Conservation (phyloP, 805 yeast genomes). For the Saturnispora sanitii region DNA sequence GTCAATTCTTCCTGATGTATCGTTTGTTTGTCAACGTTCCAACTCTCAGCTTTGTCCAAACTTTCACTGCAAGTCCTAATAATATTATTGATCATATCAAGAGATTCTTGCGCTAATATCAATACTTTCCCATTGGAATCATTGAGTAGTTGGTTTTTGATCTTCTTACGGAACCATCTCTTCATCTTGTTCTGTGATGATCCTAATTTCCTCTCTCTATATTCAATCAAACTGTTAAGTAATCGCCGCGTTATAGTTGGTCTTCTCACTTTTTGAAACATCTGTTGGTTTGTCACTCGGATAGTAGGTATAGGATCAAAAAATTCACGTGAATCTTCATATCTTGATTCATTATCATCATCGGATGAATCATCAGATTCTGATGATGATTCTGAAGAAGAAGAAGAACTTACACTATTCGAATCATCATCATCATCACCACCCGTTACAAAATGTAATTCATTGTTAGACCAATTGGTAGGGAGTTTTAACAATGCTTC, state of each 20-base stretch:
- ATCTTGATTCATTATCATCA: conserved; percentile 4
- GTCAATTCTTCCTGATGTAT: conserved; percentile 22
- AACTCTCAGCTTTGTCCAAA: conserved; percentile 72
- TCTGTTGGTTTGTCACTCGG: conserved; percentile 7
- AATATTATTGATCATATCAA: conserved; percentile 77
- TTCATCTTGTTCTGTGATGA: conserved; percentile 10
- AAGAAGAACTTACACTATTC: conserved; percentile 12
- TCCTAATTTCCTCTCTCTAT: conserved; percentile 12
- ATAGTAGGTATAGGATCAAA: conserved; percentile 10
- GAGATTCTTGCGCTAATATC: conserved; percentile 77
- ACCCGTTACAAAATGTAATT: conserved; percentile 7
- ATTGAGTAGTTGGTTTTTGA: conserved; percentile 22
- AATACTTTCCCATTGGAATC: conserved; percentile 63
- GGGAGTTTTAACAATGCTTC: conserved; percentile 72
- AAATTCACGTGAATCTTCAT: conserved; percentile 12
- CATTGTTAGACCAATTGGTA: conserved; percentile 46
- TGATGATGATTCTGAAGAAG: too few relatives aligned
- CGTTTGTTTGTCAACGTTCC: conserved; percentile 37
- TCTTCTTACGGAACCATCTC: conserved; percentile 22
- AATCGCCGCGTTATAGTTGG: conserved; percentile 21
- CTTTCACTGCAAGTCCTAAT: conserved; percentile 81
- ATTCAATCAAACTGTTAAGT: conserved; percentile 22
- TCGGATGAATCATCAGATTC: too few relatives aligned
- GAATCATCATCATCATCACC: conserved; percentile 12
- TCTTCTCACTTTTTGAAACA: conserved; percentile 11